Evolutionary conservation across 1,139 yeast species (phyloP), one percentile per base, ranked within the genome.

Genomic region (Magnusiomyces magnusii): DNA sequence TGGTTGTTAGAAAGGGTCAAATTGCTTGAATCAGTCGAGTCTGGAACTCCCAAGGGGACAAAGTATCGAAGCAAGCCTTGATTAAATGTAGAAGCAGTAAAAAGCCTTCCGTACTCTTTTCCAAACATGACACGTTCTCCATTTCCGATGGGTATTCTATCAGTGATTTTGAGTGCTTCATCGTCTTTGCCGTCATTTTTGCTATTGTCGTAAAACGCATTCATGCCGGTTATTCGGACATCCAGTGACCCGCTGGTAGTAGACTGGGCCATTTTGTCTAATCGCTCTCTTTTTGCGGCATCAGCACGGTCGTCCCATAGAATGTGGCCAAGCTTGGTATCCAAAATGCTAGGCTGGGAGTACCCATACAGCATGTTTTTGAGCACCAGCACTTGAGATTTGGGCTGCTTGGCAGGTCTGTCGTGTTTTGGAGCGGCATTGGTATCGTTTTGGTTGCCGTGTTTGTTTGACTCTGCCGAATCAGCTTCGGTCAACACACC

Each of bases 211-310:
- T 72, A 68, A 63, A 73, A 78, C 1, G 86, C 72, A 66, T 85
- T 86, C 95, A 93, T 88, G 0, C 99, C 99, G 65, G 98, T 92
- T 1, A 93, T 80, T 60, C 99, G 76, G 64, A 86, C 83, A 24
- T 83, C 79, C 23, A 88, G 75, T 1, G 85, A 74, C 0, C 97
- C 96, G 57, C 95, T 86, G 0, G 98, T 93, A 1, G 98, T 92
- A 0, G 76, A 63, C 1, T 73, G 69, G 51, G 95, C 80, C 0
- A 93, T 97, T 49, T 77, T 71, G 41, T 74, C 75, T 66, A 93
- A 73, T 51, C 98, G 70, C 51, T 73, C 74, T 21, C 74, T 76
- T 68, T 93, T 93, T 41, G 84, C 96, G 0, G 67, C 71, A 0
- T 89, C 82, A 3, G 75, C 72, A 2, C 77, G 78, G 27, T 74